Percentiles rank a stretch among this genome's conserved stretches.
These are phyloP conservation scores for Nicotiana benthamiana DNA, from an alignment of 257 asterid genomes.

Conservation along the genomic window DNA sequence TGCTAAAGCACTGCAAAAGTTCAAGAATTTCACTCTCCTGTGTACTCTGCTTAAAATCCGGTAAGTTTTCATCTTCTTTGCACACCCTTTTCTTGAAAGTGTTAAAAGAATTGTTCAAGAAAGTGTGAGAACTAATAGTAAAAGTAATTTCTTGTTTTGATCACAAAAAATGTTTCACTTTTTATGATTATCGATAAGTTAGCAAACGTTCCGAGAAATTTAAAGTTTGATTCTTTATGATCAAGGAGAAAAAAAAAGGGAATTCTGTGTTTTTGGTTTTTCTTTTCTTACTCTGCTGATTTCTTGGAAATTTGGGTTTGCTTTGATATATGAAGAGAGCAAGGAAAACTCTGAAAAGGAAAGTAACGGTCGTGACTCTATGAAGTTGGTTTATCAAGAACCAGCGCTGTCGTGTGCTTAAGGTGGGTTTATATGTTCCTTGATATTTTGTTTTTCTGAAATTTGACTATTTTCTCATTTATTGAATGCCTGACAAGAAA, in stretches of 20 bases:
- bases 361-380: neutral
- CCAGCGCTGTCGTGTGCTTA: neutral
- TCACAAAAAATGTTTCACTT: neutral
- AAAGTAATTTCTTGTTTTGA: neutral
- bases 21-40: neutral
- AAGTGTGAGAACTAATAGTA: neutral
- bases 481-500: neutral
- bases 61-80: neutral
- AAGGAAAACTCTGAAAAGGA: neutral
- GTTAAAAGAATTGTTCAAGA: neutral
- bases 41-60: neutral
- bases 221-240: neutral
- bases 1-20: neutral
- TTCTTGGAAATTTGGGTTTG: neutral
- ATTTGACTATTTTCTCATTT: neutral
- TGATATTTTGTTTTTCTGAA: neutral
- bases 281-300: neutral
- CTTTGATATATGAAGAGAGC: neutral
- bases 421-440: neutral
- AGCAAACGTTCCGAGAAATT: neutral
- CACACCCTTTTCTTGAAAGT: neutral
- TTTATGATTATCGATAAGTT: neutral
- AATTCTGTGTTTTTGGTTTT: neutral
- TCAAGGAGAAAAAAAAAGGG: neutral
- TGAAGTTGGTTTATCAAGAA: constrained; percentile 1